Conservation (phyloP, 2,329 filamentous ascomycete species). For the Hypoxylon sp. region DNA sequence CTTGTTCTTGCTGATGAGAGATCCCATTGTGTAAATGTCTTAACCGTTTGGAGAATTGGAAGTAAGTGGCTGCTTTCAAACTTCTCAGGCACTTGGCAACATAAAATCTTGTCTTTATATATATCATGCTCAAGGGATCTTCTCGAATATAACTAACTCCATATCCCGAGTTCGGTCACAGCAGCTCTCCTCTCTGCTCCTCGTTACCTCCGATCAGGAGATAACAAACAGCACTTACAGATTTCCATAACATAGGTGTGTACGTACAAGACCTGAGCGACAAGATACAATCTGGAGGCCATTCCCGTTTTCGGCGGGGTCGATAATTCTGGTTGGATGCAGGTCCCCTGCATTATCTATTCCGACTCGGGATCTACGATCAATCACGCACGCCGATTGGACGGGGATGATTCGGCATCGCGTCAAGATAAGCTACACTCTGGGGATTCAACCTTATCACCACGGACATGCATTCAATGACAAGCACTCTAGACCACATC, state of each 20-base stretch:
- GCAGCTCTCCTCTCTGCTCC: slow-evolving; percentile 9
- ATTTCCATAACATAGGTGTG: slow-evolving; percentile 13
- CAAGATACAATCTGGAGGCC: slow-evolving; percentile 8
- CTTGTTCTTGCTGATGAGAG: slow-evolving; percentile 33
- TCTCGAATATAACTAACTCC: slow-evolving; percentile 1
- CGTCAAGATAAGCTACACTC: slow-evolving; percentile 33
- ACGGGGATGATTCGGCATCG: slow-evolving; percentile 35
- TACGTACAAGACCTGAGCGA: slow-evolving; percentile 12
- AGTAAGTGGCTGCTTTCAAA: not conserved
- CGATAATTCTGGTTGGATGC: slow-evolving; percentile 29
- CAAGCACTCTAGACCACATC: too few species aligned
- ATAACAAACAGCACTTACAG: slow-evolving; percentile 24
- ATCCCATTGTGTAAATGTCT: slow-evolving; percentile 19
- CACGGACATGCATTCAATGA: slow-evolving; percentile 6
- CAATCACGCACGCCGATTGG: slow-evolving; percentile 18
- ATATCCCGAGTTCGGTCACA: slow-evolving; percentile 35
- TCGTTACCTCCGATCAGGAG: slow-evolving; percentile 36
- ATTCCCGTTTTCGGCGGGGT: slow-evolving; percentile 35
- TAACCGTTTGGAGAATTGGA: not conserved
- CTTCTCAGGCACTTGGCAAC: not conserved
- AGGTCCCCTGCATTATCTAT: slow-evolving; percentile 30
- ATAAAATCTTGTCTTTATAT: slow-evolving; percentile 13
- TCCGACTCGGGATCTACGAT: slow-evolving; percentile 22
- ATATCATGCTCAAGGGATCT: slow-evolving; percentile 1
- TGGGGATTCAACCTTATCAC: slow-evolving; percentile 22